A percentile compares a stretch with the other conserved stretches of the same genome.
Evolutionary conservation across 306 rosid species (phyloP).

Genomic region (Trichosanthes cucumerina): DNA sequence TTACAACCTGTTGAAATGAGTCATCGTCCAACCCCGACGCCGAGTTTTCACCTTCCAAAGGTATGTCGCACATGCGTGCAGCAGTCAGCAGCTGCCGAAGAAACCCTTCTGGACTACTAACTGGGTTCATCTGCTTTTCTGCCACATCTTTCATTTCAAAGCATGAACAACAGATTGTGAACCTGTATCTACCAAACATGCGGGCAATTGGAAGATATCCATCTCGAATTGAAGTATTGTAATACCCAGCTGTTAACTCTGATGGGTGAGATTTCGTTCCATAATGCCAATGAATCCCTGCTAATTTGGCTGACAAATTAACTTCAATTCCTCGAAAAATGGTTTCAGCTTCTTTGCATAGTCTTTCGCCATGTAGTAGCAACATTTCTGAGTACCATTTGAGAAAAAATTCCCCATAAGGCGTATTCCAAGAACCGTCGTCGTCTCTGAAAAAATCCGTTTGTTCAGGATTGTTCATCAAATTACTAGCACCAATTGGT

Average conservation of each 20-base stretch:
- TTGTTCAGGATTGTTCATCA: slow-evolving; percentile 38
- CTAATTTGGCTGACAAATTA: slow-evolving; percentile 51
- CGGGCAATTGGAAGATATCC: slow-evolving; percentile 75
- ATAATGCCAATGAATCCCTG: slow-evolving; percentile 67
- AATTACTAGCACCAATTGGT: slow-evolving; percentile 45
- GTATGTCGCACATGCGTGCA: slow-evolving; percentile 66
- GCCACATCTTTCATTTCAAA: slow-evolving; percentile 57
- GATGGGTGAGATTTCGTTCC: slow-evolving; percentile 62
- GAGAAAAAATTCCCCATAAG: slow-evolving; percentile 66
- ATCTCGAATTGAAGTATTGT: slow-evolving; percentile 49
- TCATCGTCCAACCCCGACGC: slow-evolving; percentile 41
- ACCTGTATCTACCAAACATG: slow-evolving; percentile 59
- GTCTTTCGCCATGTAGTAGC: slow-evolving; percentile 71
- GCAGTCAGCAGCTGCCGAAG: slow-evolving; percentile 68
- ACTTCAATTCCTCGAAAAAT: slow-evolving; percentile 66
- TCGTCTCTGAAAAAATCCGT: slow-evolving; percentile 43
- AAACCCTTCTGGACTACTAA: slow-evolving; percentile 70
- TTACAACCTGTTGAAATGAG: slow-evolving; percentile 48
- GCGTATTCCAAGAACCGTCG: slow-evolving; percentile 49
- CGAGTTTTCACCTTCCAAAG: slow-evolving; percentile 67
- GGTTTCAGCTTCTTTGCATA: slow-evolving; percentile 71
- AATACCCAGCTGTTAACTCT: slow-evolving; percentile 82
- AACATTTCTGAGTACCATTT: slow-evolving; percentile 84
- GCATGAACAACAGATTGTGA: slow-evolving; percentile 70
- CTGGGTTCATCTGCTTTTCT: slow-evolving; percentile 39